phyloP scores from a whole-genome alignment of 192 early-diverging fungal species.

The Phlyctochytrium planicorne region DNA sequence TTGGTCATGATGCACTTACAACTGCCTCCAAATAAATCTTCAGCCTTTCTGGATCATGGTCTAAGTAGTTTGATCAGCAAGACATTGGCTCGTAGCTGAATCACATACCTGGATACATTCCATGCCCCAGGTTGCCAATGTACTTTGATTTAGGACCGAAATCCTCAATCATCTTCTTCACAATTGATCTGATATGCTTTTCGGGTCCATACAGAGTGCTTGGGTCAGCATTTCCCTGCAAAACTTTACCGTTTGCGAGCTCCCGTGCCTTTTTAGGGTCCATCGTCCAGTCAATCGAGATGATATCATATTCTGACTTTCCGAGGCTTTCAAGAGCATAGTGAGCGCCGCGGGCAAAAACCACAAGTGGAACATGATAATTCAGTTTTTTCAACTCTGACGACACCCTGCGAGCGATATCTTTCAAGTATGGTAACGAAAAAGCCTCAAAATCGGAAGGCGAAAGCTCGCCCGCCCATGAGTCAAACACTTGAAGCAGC shows the following conservation, averaged over 20 bases:
- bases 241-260: conserved; percentile 52
- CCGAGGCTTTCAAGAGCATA: conserved; percentile 76
- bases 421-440: conserved; percentile 83
- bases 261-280: conserved; percentile 62
- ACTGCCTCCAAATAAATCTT: conserved; percentile 49
- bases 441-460: conserved; percentile 79
- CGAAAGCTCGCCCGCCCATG: conserved; percentile 91
- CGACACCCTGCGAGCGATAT: conserved; percentile 63
- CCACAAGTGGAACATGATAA: conserved; percentile 76
- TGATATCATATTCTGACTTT: conserved; percentile 69
- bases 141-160: conserved; percentile 73
- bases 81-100: not conserved
- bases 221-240: conserved; percentile 98
- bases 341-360: conserved; percentile 93
- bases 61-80: conserved; percentile 7
- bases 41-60: conserved; percentile 57
- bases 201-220: conserved; percentile 72
- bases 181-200: conserved; percentile 71
- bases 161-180: conserved; percentile 72
- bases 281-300: conserved; percentile 91
- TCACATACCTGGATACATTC: conserved; percentile 76
- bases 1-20: too few relatives aligned
- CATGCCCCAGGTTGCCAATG: conserved; percentile 97
- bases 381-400: conserved; percentile 31
- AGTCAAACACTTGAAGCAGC: conserved; percentile 97